Percentiles rank a stretch among this genome's conserved stretches.
Conservation (phyloP, 805 yeast genomes). For the Schwanniomyces sp. region DNA sequence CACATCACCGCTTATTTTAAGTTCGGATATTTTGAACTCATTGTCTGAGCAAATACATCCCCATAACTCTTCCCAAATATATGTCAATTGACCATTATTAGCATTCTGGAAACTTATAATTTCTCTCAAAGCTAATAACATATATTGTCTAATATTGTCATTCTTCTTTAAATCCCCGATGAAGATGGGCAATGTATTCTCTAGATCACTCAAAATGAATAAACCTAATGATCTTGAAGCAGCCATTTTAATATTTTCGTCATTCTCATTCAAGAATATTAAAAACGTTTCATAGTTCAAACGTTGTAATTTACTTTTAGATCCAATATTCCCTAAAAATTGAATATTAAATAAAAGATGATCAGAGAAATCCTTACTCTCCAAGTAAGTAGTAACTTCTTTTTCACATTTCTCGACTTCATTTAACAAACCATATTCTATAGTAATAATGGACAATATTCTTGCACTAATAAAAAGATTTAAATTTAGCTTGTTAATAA, state of each 20-base stretch:
- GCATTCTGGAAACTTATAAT: conserved; percentile 14
- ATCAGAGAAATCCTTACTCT: conserved; percentile 26
- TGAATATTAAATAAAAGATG: conserved; percentile 34
- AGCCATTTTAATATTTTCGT: conserved; percentile 38
- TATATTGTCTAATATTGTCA: conserved; percentile 8
- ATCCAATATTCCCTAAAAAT: conserved; percentile 51
- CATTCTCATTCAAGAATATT: conserved; percentile 28
- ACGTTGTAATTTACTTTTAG: conserved; percentile 24
- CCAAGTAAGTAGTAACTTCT: conserved; percentile 30
- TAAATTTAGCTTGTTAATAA: conserved; percentile 13
- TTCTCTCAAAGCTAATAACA: conserved; percentile 20
- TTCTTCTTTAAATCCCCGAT: conserved; percentile 20
- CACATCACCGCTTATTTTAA: conserved; percentile 37
- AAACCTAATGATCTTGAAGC: conserved; percentile 57
- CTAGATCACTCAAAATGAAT: conserved; percentile 39
- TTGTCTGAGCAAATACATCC: conserved; percentile 4
- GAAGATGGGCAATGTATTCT: conserved; percentile 37
- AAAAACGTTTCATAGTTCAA: conserved; percentile 37
- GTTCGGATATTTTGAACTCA: conserved; percentile 9
- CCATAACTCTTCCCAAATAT: conserved; percentile 25
- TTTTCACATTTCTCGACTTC: conserved; percentile 25
- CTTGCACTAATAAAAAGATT: conserved; percentile 26
- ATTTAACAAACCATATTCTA: conserved; percentile 15
- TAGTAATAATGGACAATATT: conserved; percentile 27
- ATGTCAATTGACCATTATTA: conserved; percentile 14